These are phyloP conservation scores for Microcyclospora pomicola DNA, from an alignment of 2,329 filamentous ascomycete genomes.

Conservation along the genomic window DNA sequence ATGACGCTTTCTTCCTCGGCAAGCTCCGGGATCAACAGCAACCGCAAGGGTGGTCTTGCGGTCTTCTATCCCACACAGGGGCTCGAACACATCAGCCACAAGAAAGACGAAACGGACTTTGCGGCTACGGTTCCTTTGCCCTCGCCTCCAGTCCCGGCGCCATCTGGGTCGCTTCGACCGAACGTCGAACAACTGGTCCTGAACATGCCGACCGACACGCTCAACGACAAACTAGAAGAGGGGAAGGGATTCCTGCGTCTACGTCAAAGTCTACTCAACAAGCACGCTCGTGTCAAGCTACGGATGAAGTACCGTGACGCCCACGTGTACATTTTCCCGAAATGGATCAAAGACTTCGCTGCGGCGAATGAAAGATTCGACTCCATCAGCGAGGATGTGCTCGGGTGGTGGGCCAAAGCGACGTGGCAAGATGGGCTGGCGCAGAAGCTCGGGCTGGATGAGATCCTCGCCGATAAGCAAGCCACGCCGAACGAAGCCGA, in stretches of 20 bases:
- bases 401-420: constrained; percentile 93
- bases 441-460: constrained; percentile 59
- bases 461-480: constrained; percentile 43
- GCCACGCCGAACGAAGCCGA: constrained; percentile 16
- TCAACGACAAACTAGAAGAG: constrained; percentile 70
- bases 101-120: constrained; percentile 88
- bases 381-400: constrained; percentile 77
- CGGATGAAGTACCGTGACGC: constrained; percentile 76
- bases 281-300: constrained; percentile 64
- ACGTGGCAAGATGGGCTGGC: constrained; percentile 74
- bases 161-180: constrained; percentile 51
- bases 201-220: constrained; percentile 73
- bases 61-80: constrained; percentile 85
- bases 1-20: constrained; percentile 49
- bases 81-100: constrained; percentile 51
- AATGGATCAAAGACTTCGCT: constrained; percentile 79
- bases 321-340: constrained; percentile 87
- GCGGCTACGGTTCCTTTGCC: constrained; percentile 62
- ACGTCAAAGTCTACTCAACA: constrained; percentile 60
- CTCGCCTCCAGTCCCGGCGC: constrained; percentile 41
- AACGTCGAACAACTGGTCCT: constrained; percentile 68
- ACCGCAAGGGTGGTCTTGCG: constrained; percentile 63
- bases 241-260: constrained; percentile 59
- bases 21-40: constrained; percentile 39
- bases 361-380: constrained; percentile 68